Evolutionary conservation across 148 eudicot genomes (phyloP), one percentile per base, ranked within the genome.

Genomic region (Persicaria tinctoria): DNA sequence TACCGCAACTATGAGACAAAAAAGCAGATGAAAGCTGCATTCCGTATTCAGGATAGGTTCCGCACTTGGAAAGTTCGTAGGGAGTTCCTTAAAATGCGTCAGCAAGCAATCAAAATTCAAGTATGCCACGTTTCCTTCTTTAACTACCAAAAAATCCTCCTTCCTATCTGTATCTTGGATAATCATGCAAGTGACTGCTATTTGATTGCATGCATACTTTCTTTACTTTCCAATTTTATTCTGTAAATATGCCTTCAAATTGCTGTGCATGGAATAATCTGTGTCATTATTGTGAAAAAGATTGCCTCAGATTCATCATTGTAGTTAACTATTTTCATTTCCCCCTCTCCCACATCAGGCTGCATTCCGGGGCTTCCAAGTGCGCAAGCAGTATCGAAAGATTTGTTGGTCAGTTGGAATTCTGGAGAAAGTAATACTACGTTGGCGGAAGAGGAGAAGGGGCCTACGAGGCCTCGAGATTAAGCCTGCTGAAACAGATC

Each of bases 391-490:
- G 74, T 92, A 89, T 78, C 77, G 79, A 50, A 95, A 92, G 82
- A 86, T 96, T 74, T 3, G 59, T 46, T 96, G 92, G 96, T 90
- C 99, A 0, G 97, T 96, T 74, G 97, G 99, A 70, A 83, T 96
- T 74, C 88, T 95, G 73, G 99, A 96, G 78, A 96, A 96, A 82
- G 97, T 86, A 78, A 78, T 96, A 18, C 73, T 96, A 27, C 87
- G 99, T 16, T 96, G 99, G 97, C 91, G 99, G 49, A 59, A 74
- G 76, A 92, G 79, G 84, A 87, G 92, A 71, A 96, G 81, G 80
- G 99, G 99, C 57, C 77, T 96, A 11, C 89, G 99, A 7, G 97
- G 94, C 49, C 87, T 90, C 76, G 77, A 84, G 78, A 85, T 89
- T 71, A 72, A 78, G 56, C 81, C 87, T 44, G 57, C 53, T 70